Evolutionary conservation across 768 basidiomycete genomes (phyloP).

Genomic region (Suillus alpinus): DNA sequence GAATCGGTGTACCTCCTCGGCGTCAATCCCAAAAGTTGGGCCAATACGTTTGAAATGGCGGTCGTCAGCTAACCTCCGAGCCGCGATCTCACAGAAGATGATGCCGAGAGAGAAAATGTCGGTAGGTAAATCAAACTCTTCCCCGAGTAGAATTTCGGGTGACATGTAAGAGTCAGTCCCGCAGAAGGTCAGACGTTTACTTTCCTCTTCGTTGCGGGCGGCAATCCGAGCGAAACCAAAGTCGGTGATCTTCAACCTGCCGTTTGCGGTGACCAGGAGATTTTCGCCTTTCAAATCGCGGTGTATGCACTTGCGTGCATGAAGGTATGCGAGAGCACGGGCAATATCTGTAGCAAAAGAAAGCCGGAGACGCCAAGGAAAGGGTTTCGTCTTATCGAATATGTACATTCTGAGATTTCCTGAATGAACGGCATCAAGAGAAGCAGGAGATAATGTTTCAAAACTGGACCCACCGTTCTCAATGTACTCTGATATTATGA

Average conservation of each 20-base stretch:
- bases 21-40: slow-evolving; percentile 77
- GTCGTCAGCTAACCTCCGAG: slow-evolving; percentile 84
- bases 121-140: slow-evolving; percentile 90
- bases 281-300: slow-evolving; percentile 98
- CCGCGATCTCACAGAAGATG: slow-evolving; percentile 89
- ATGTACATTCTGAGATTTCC: slow-evolving; percentile 87
- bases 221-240: slow-evolving; percentile 97
- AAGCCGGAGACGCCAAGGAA: slow-evolving; percentile 91
- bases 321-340: slow-evolving; percentile 94
- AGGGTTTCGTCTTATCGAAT: slow-evolving; percentile 74
- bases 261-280: slow-evolving; percentile 90
- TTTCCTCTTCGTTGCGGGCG: slow-evolving; percentile 87
- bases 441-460: neutral
- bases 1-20: slow-evolving; percentile 62
- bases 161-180: slow-evolving; percentile 97
- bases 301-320: slow-evolving; percentile 87
- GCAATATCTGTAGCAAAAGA: slow-evolving; percentile 95
- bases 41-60: slow-evolving; percentile 71
- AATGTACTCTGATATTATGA: slow-evolving; percentile 94
- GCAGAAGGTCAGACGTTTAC: slow-evolving; percentile 79
- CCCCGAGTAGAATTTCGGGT: slow-evolving; percentile 88
- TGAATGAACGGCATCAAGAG: slow-evolving; percentile 1
- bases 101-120: slow-evolving; percentile 94
- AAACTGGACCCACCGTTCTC: slow-evolving; percentile 56
- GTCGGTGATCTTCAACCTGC: slow-evolving; percentile 96